Evolutionary conservation across 495 filamentous ascomycete genomes (phyloP).

Genomic region (Daldinia grandis): DNA sequence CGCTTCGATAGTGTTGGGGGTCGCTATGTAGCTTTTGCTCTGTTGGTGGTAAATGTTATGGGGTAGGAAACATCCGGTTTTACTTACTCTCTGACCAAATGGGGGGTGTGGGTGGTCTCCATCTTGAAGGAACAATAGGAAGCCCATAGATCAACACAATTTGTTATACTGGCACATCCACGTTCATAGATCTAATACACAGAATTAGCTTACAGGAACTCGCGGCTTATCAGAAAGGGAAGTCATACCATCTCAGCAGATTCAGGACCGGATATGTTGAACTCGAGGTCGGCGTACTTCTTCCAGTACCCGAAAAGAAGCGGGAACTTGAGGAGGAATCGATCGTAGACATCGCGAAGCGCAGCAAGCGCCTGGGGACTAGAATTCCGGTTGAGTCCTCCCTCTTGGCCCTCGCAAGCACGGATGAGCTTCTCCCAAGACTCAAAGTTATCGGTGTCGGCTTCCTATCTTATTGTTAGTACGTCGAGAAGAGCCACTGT

Average conservation of each 20-base stretch:
- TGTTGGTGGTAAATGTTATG: conserved; percentile 59
- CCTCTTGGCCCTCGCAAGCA: conserved; percentile 83
- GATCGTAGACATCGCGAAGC: conserved; percentile 84
- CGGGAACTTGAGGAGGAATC: conserved; percentile 94
- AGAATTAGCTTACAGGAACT: conserved; percentile 2
- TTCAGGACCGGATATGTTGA: conserved; percentile 95
- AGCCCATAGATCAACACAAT: conserved; percentile 94
- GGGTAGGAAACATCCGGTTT: conserved; percentile 74
- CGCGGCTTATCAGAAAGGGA: neutral
- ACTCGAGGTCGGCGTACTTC: conserved; percentile 98
- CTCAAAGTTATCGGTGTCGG: conserved; percentile 91
- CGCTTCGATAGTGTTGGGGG: conserved; percentile 36
- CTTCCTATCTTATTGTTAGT: conserved; percentile 54
- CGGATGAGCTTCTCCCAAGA: conserved; percentile 93
- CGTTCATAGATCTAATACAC: conserved; percentile 86
- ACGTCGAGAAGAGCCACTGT: conserved; percentile 9
- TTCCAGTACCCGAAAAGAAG: conserved; percentile 99
- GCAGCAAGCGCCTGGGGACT: conserved; percentile 91
- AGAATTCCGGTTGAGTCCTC: conserved; percentile 94
- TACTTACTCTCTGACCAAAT: conserved; percentile 99
- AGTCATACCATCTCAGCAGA: conserved; percentile 90
- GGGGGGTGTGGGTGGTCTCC: conserved; percentile 92
- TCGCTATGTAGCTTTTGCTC: conserved; percentile 46
- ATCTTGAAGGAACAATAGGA: conserved; percentile 98
- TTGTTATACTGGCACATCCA: conserved; percentile 90